Evolutionary conservation across 1,139 yeast genomes (phyloP).

Genomic region (Geotrichum reessii): DNA sequence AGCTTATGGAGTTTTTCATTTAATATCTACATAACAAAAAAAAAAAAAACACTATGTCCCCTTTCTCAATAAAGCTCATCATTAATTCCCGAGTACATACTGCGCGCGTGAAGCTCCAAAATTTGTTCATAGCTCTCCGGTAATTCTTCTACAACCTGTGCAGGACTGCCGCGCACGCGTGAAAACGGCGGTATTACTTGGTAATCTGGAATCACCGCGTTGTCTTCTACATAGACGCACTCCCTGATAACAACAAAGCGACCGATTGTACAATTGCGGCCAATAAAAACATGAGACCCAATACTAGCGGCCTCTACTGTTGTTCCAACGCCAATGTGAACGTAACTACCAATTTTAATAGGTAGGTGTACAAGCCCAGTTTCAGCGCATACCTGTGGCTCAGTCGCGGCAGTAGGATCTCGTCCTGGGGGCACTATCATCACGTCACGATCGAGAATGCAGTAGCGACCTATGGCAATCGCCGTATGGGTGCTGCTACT

Average conservation of each 20-base stretch:
- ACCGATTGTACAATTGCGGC: conserved; percentile 54
- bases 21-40: background rate
- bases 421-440: conserved; percentile 24
- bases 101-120: conserved; percentile 33
- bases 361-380: conserved; percentile 30
- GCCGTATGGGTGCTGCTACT: conserved; percentile 30
- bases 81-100: conserved; percentile 30
- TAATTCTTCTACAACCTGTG: conserved; percentile 26
- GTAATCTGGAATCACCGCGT: conserved; percentile 49
- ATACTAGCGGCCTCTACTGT: conserved; percentile 40
- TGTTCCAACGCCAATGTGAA: conserved; percentile 46
- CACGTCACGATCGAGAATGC: conserved; percentile 32
- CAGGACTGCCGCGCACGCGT: conserved; percentile 40
- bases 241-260: conserved; percentile 53
- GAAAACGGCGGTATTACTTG: conserved; percentile 58
- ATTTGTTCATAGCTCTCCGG: conserved; percentile 37
- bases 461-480: conserved; percentile 51
- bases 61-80: conserved; percentile 32
- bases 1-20: background rate
- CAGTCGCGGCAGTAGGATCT: conserved; percentile 22
- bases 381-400: conserved; percentile 18
- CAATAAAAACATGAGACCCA: conserved; percentile 49
- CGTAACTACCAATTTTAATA: conserved; percentile 53
- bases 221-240: conserved; percentile 50
- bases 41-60: background rate